Evolutionary conservation across 768 basidiomycete species (phyloP).

Genomic region (Suillus americanus): DNA sequence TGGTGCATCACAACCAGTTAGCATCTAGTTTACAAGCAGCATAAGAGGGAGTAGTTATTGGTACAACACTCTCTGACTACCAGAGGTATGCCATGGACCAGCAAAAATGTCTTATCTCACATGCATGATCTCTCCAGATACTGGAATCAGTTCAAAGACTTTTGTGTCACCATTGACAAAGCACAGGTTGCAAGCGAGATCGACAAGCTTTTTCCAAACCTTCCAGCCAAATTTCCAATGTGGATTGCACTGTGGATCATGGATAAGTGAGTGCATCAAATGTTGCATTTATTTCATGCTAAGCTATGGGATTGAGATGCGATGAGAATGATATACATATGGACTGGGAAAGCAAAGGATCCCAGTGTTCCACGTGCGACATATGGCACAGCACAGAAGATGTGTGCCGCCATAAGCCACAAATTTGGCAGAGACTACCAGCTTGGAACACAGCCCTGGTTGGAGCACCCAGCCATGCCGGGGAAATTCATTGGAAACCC

Average conservation of each 20-base stretch:
- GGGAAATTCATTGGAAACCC: constrained; percentile 29
- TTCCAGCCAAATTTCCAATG: constrained; percentile 14
- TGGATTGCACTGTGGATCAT: constrained; percentile 33
- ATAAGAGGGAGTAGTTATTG: constrained; percentile 28
- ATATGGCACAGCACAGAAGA: constrained; percentile 37
- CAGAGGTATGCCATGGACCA: constrained; percentile 19
- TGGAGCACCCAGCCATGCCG: constrained; percentile 18
- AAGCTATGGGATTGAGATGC: constrained; percentile 19
- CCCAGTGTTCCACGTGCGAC: constrained; percentile 11
- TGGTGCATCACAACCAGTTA: background rate
- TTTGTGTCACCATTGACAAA: constrained; percentile 10
- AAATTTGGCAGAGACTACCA: constrained; percentile 26
- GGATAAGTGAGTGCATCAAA: constrained; percentile 16
- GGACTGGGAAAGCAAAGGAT: constrained; percentile 16
- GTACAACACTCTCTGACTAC: constrained; percentile 31
- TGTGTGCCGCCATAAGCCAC: constrained; percentile 33
- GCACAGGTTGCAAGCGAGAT: constrained; percentile 14
- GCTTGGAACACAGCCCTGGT: constrained; percentile 30
- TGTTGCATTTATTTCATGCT: background rate
- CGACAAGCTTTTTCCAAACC: constrained; percentile 15
- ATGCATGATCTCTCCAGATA: constrained; percentile 14
- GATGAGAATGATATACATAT: constrained; percentile 24
- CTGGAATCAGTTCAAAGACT: constrained; percentile 18
- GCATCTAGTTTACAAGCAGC: constrained; percentile 15
- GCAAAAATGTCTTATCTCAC: background rate